A percentile compares a stretch with the other conserved stretches of the same genome.
phyloP scores from a whole-genome alignment of 345 rosid species.

The Gossypium bickii region DNA sequence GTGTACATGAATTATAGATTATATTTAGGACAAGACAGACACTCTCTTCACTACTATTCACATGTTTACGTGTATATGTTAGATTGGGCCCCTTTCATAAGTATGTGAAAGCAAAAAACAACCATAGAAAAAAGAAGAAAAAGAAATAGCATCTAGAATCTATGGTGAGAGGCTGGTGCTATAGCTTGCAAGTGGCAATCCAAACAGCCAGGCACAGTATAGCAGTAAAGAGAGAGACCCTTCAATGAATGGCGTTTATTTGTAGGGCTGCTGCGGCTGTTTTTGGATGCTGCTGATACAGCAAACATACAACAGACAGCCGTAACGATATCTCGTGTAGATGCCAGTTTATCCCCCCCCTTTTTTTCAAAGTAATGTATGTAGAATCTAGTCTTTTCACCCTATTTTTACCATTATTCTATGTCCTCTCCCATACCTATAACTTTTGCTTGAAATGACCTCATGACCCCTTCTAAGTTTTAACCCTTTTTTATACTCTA shows the following conservation, averaged over 20 bases:
- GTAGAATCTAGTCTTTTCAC: no score
- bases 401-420: no score
- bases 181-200: background rate
- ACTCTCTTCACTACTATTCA: background rate
- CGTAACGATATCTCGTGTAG: conserved; percentile 17
- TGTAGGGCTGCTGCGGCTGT: background rate
- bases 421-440: no score
- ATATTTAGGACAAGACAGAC: background rate
- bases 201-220: background rate
- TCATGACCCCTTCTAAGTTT: no score
- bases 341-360: background rate
- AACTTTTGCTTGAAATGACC: no score
- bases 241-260: background rate
- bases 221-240: background rate
- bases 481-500: no score
- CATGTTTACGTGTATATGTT: background rate
- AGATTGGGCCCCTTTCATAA: conserved; percentile 2
- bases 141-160: conserved; percentile 7
- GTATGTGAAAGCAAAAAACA: background rate
- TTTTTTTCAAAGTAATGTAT: no score
- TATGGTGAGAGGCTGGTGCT: background rate
- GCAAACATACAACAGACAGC: conserved; percentile 19
- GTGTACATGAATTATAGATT: no score
- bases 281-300: background rate
- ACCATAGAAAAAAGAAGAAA: background rate